Conservation (phyloP, 2,329 filamentous ascomycete genomes). For the Xylaria hypoxylon region DNA sequence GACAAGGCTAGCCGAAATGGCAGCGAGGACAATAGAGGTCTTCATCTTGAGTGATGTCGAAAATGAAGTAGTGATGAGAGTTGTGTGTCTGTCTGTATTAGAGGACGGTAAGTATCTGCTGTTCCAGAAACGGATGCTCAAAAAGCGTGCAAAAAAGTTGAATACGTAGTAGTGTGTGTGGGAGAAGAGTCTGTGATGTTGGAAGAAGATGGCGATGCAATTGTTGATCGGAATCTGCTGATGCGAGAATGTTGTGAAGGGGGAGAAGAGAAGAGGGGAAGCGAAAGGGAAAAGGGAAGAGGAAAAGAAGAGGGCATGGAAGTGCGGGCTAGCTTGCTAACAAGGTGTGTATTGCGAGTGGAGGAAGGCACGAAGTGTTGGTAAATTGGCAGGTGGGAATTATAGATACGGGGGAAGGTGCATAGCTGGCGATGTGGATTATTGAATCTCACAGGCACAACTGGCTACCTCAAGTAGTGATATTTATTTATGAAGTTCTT, state of each 20-base stretch:
- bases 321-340: constrained; percentile 17
- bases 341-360: not conserved
- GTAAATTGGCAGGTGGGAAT: constrained; percentile 12
- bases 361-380: constrained; percentile 19
- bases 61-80: constrained; percentile 26
- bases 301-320: constrained; percentile 15
- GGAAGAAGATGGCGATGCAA: constrained; percentile 44
- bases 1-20: constrained; percentile 56
- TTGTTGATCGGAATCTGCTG: constrained; percentile 39
- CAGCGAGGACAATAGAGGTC: constrained; percentile 58
- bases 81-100: constrained; percentile 28
- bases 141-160: constrained; percentile 50
- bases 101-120: constrained; percentile 48
- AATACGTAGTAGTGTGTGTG: constrained; percentile 36
- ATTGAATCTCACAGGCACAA: not conserved
- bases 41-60: constrained; percentile 60
- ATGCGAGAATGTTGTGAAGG: constrained; percentile 39
- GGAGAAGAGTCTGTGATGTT: constrained; percentile 43
- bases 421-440: not conserved
- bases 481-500: not conserved
- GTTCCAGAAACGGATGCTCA: constrained; percentile 52
- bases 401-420: constrained; percentile 22
- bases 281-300: constrained; percentile 17
- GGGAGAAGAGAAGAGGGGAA: constrained; percentile 33
- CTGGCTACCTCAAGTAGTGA: not conserved